Evolutionary conservation across 202 grass and related monocot species (phyloP), one percentile per base, ranked within the genome.

Genomic region (Elaeis oleifera): DNA sequence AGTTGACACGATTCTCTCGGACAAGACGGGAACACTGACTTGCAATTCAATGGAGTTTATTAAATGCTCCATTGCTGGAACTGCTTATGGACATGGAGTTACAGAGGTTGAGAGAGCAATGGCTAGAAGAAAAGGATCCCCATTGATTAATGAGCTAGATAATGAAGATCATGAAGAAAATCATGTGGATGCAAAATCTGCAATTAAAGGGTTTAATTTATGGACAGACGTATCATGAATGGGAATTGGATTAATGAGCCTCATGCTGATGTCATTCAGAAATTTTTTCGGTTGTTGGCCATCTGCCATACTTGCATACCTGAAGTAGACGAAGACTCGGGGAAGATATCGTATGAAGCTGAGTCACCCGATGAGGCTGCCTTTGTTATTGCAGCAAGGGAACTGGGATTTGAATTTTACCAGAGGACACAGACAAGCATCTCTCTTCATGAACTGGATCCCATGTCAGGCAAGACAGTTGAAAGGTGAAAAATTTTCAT

Each of bases 1-100:
- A 84, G 95, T 99, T 60, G 80, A 92, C 82, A 99, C 94, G 31
- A 86, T 99, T 68, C 83, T 99, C 71, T 92, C 88, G 44, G 95
- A 99, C 60, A 99, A 99, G 67, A 99, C 95, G 54, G 95, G 95
- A 49, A 99, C 95, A 51, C 80, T 99, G 55, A 99, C 95, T 1
- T 99, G 95, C 73, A 99, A 99, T 65, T 94, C 87, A 72, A 99
- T 99, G 95, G 95, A 99, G 73, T 99, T 99, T 71, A 89, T 99
- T 60, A 99, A 99, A 58, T 99, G 95, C 75, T 99, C 95, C 0
- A 94, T 99, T 77, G 88, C 84, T 61, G 88, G 95, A 23, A 82
- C 58, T 50, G 75, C 88, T 63, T 99, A 99, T 80, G 95, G 95
- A 61, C 83, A 81, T 60, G 85, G 85, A 50, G 66, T 99, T 63